Base-by-base conservation (phyloP, 371 early-diverging fungal genomes). In the Rhizomucor pusillus region DNA sequence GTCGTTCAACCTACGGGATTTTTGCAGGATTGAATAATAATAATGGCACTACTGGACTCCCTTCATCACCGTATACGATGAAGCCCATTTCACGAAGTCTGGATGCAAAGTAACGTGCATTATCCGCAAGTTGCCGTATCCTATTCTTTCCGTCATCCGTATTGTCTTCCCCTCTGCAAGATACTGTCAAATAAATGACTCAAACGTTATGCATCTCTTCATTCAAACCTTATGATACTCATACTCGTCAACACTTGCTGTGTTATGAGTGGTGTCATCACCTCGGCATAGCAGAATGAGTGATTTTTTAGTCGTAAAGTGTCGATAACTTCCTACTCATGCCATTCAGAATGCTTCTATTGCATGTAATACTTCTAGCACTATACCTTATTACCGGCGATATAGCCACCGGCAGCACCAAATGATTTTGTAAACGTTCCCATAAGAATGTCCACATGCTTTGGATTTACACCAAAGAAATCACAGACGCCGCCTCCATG, bases 401-500 rank as follows among this genome's bases (percentile, higher is more conserved):
- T 94, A 71, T 98, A 99, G 37, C 99, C 98, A 65, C 99, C 99
- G 39, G 96, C 93, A 13, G 97, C 95, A 56, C 97, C 98, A 81
- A 97, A 99, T 44, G 94, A 94, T 79, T 99, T 99, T 34, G 99
- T 99, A 71, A 99, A 99, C 0, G 99, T 99, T 22, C 99, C 99
- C 99, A 99, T 99, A 25, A 97, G 67, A 61, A 99, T 87, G 66
- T 99, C 99, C 20, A 99, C 87, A 16, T 95, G 87, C 37, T 75
- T 75, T 19, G 97, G 95, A 63, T 95, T 92, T 12, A 99, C 16
- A 82, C 47, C 87, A 67, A 82, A 90, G 71, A 94, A 67, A 71
- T 98, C 99, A 71, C 98, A 98, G 29, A 98, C 86, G 39, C 99
- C 99, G 40, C 98, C 82, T 34, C 99, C 95, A 53, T 86, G 84